Evolutionary conservation across 1,139 yeast genomes (phyloP).

Genomic region (Pichia sp.): DNA sequence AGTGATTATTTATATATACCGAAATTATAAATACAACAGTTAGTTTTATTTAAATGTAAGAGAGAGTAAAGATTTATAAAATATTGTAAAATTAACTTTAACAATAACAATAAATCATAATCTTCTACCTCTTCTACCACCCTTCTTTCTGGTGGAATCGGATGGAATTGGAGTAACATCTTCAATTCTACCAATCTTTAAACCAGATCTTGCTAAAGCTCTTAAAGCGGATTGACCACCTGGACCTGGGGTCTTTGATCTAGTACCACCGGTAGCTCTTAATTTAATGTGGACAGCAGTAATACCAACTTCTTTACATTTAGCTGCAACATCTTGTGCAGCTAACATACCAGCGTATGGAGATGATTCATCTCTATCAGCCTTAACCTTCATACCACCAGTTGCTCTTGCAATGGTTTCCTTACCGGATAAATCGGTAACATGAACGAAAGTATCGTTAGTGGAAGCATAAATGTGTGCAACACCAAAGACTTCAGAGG

Average conservation of each 20-base stretch:
- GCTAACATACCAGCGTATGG: slow-evolving; percentile 99
- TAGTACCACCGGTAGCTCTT: slow-evolving; percentile 99
- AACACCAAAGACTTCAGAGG: slow-evolving; percentile 99
- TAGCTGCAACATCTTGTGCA: slow-evolving; percentile 99
- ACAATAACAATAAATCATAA: slow-evolving; percentile 43
- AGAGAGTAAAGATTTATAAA: not conserved
- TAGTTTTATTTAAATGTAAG: slow-evolving; percentile 3
- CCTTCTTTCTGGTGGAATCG: slow-evolving; percentile 99
- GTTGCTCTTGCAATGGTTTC: slow-evolving; percentile 99
- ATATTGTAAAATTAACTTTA: not conserved
- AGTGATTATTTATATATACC: slow-evolving; percentile 2
- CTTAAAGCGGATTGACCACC: slow-evolving; percentile 99
- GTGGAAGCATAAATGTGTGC: slow-evolving; percentile 99
- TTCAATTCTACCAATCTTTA: slow-evolving; percentile 99
- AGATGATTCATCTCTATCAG: slow-evolving; percentile 99
- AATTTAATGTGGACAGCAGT: slow-evolving; percentile 99
- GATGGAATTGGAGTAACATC: slow-evolving; percentile 99
- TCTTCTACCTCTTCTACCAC: slow-evolving; percentile 99
- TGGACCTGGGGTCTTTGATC: slow-evolving; percentile 99
- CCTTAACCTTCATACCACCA: slow-evolving; percentile 99
- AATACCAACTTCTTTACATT: slow-evolving; percentile 99
- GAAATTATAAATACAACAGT: slow-evolving; percentile 6
- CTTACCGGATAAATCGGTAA: slow-evolving; percentile 98
- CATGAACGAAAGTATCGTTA: slow-evolving; percentile 99
- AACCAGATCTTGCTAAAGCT: slow-evolving; percentile 99